Evolutionary conservation across 495 filamentous ascomycete species (phyloP), one percentile per base, ranked within the genome.

Genomic region (Tuber brumale): DNA sequence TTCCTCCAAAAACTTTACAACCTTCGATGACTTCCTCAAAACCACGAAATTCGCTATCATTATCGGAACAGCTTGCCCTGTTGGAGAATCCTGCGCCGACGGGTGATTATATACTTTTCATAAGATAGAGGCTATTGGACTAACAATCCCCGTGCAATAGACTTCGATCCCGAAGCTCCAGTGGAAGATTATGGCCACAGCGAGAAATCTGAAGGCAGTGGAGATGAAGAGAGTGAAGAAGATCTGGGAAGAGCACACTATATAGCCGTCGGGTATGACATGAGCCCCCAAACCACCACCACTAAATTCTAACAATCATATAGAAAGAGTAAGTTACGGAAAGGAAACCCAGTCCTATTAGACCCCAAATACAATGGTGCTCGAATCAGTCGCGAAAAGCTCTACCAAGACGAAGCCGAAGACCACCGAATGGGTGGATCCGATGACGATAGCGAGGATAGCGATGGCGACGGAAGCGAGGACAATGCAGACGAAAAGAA

Each of bases 131-230:
- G 27, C 3, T 35, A 66, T 66, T 66, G n/a, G 14, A 8, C 57
- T 66, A 37, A 51, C 44, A 19, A 61, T 48, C 44, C 21, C 44
- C 23, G 51, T 19, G 23, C 14, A 43, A 37, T 81, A 97, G 95
- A 99, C 83, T 92, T 92, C 81, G 95, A 99, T 83, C 93, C 93
- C 1, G 95, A 98, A 86, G 90, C 91, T 79, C 88, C 91, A 71
- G 89, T 87, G 27, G 37, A 74, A 42, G 79, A 76, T 19, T 51
- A 81, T 74, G 74, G 71, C 74, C 86, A 86, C 37, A 90, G 88
- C 78, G 89, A 87, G 43, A 89, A 88, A 31, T 90, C 90, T 78
- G 61, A 82, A 77, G 43, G 48, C 74, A 27, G 84, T 42, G 70
- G 57, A 2, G 70, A 74, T 14, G 81, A 74, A 16, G 81, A 79